These are phyloP conservation scores for Petrea volubilis DNA, from an alignment of 257 asterid genomes.

Conservation along the genomic window DNA sequence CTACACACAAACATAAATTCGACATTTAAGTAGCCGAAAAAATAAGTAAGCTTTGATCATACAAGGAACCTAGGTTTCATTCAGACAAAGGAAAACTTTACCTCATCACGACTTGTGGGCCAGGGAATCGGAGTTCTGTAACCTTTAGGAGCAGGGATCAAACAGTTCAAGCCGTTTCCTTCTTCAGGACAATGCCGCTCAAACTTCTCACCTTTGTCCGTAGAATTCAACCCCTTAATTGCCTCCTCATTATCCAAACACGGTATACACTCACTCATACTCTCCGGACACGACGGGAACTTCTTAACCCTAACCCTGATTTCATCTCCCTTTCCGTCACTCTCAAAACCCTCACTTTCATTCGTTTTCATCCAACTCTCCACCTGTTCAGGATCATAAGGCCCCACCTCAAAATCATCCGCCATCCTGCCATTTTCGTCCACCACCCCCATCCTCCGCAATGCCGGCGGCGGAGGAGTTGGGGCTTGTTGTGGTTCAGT, in stretches of 20 bases:
- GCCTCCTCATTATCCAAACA: slow-evolving; percentile 90
- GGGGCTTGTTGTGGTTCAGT: slow-evolving; percentile 16
- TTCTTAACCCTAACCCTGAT: slow-evolving; percentile 56
- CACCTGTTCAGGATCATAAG: slow-evolving; percentile 60
- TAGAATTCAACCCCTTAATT: slow-evolving; percentile 54
- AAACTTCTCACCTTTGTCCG: slow-evolving; percentile 74
- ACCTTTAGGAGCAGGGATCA: slow-evolving; percentile 88
- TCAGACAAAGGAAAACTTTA: slow-evolving; percentile 19
- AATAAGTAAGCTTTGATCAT: neutral
- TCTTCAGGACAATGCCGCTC: slow-evolving; percentile 90
- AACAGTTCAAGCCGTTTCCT: slow-evolving; percentile 67
- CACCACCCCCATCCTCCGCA: slow-evolving; percentile 84
- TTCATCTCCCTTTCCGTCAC: slow-evolving; percentile 38
- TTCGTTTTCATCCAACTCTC: slow-evolving; percentile 58
- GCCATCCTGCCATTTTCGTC: slow-evolving; percentile 84
- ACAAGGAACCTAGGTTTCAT: neutral
- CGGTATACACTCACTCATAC: slow-evolving; percentile 88
- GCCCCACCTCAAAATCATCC: slow-evolving; percentile 79
- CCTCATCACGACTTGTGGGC: slow-evolving; percentile 98
- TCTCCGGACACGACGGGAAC: slow-evolving; percentile 53
- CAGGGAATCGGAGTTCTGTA: slow-evolving; percentile 75
- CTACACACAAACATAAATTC: neutral
- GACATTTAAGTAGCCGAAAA: too few relatives aligned
- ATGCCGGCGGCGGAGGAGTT: slow-evolving; percentile 51
- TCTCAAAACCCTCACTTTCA: slow-evolving; percentile 45